Conservation (phyloP, 352 stramenopile genomes). For the Pilasporangium apinafurcum region DNA sequence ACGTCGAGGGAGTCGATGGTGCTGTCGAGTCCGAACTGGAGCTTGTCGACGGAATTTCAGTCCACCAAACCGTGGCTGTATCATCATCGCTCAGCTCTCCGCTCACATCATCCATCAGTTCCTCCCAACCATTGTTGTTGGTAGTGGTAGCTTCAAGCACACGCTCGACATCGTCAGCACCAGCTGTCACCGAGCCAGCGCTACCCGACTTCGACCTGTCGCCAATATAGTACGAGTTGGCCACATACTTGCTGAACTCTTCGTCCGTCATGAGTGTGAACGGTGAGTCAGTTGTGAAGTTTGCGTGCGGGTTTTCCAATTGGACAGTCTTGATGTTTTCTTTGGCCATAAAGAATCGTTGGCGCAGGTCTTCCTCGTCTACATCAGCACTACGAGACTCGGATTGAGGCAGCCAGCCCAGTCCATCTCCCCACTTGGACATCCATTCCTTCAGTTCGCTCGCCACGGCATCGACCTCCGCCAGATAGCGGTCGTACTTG, state of each 20-base stretch:
- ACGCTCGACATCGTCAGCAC: background rate
- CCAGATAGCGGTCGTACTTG: slow-evolving; percentile 43
- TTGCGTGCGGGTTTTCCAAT: slow-evolving; percentile 9
- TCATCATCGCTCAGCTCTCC: background rate
- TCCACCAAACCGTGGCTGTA: background rate
- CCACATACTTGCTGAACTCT: slow-evolving; percentile 19
- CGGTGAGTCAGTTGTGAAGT: slow-evolving; percentile 20
- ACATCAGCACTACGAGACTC: slow-evolving; percentile 17
- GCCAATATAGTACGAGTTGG: slow-evolving; percentile 4
- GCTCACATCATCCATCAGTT: background rate
- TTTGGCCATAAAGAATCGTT: slow-evolving; percentile 16
- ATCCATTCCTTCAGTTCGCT: slow-evolving; percentile 43
- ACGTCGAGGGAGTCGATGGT: background rate
- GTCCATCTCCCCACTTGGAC: slow-evolving; percentile 18
- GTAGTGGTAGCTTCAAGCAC: background rate
- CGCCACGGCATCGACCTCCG: slow-evolving; percentile 28
- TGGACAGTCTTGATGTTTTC: slow-evolving; percentile 5
- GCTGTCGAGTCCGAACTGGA: slow-evolving; percentile 7
- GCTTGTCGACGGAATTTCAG: background rate
- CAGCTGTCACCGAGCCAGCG: background rate
- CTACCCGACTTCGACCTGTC: background rate
- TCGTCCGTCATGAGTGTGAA: slow-evolving; percentile 25
- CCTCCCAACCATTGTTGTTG: background rate
- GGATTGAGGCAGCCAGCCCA: slow-evolving; percentile 13
- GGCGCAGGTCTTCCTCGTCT: slow-evolving; percentile 19